Evolutionary conservation across 164 flowering plant genomes (phyloP).

Genomic region (Stephania yunnanensis): DNA sequence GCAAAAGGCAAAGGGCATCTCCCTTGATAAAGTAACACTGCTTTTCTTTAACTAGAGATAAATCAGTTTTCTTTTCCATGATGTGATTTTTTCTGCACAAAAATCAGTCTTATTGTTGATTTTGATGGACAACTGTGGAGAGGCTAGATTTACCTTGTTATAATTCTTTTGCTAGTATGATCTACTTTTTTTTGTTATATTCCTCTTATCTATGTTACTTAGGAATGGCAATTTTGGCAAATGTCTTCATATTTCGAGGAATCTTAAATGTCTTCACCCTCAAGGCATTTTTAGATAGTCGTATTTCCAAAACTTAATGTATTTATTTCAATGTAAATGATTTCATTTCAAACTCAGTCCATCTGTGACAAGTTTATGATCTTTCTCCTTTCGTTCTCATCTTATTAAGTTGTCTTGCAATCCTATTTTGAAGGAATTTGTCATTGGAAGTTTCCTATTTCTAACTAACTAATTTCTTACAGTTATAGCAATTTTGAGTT

Average conservation of each 20-base stretch:
- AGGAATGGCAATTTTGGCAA: neutral
- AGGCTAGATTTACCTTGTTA: neutral
- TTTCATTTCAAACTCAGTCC: neutral
- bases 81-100: neutral
- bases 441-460: neutral
- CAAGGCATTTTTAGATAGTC: no score
- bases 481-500: no score
- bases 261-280: no score
- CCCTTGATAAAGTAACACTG: constrained; percentile 63
- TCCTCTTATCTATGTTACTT: neutral
- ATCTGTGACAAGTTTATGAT: neutral
- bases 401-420: neutral
- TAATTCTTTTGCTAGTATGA: neutral
- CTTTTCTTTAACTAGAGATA: neutral
- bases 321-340: neutral
- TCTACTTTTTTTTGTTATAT: neutral
- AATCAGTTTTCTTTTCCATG: neutral
- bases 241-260: neutral
- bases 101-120: neutral
- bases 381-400: neutral
- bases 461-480: neutral
- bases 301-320: no score
- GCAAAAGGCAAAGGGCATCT: constrained; percentile 50
- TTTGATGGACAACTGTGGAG: neutral
- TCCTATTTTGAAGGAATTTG: neutral